These are phyloP conservation scores for Calonectria ilicicola DNA, from an alignment of 2,329 filamentous ascomycete species.

Conservation along the genomic window DNA sequence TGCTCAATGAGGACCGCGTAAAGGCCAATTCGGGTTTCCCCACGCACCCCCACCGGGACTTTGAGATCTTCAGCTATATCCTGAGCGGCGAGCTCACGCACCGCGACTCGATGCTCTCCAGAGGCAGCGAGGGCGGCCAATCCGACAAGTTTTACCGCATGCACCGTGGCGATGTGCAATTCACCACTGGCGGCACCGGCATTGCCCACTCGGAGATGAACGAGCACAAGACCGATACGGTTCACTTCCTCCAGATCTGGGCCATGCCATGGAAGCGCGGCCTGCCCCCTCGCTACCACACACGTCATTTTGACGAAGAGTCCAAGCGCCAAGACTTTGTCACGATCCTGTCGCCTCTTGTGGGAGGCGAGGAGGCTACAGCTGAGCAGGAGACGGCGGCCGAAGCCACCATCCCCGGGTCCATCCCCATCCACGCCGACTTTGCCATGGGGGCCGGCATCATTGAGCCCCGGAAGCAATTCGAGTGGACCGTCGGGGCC, in stretches of 20 bases:
- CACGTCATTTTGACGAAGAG: conserved; percentile 77
- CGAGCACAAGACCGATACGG: conserved; percentile 76
- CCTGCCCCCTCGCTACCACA: conserved; percentile 82
- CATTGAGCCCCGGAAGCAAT: conserved; percentile 72
- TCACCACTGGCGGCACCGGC: conserved; percentile 86
- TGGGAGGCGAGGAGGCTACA: conserved; percentile 73
- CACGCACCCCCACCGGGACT: conserved; percentile 86
- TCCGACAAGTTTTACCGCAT: conserved; percentile 78
- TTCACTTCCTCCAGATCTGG: conserved; percentile 93
- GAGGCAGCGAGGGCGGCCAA: conserved; percentile 69
- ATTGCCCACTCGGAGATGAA: conserved; percentile 88
- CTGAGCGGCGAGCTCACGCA: conserved; percentile 89
- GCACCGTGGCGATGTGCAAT: conserved; percentile 86
- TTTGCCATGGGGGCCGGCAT: conserved; percentile 85
- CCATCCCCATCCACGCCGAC: conserved; percentile 87
- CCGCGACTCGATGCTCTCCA: conserved; percentile 85
- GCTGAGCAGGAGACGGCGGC: conserved; percentile 72
- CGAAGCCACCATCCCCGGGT: conserved; percentile 70
- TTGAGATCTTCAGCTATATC: conserved; percentile 91
- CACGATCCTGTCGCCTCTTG: conserved; percentile 80
- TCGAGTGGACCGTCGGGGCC: conserved; percentile 79
- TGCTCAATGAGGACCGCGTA: conserved; percentile 91
- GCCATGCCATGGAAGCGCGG: conserved; percentile 81
- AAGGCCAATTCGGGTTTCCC: conserved; percentile 81
- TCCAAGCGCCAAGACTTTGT: conserved; percentile 79